These are phyloP conservation scores for Funneliformis caledonium DNA, from an alignment of 371 early-diverging fungal species.

Conservation along the genomic window DNA sequence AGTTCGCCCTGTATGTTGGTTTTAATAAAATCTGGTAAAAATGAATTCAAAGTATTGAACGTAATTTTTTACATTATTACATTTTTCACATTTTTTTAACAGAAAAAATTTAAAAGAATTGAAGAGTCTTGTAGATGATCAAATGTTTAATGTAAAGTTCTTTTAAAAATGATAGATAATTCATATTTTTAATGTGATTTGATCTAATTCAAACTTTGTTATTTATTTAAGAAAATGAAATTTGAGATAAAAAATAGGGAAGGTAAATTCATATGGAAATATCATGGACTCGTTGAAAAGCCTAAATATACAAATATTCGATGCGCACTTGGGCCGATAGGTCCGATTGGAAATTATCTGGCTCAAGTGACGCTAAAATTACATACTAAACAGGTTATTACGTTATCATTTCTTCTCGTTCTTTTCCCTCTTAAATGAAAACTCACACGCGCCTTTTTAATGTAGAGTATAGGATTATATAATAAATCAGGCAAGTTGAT, in stretches of 20 bases:
- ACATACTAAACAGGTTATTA: constrained; percentile 26
- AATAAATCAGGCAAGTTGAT: not conserved
- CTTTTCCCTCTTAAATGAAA: no score
- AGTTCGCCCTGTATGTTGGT: constrained; percentile 5
- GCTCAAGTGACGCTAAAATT: constrained; percentile 5
- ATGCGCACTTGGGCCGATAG: not conserved
- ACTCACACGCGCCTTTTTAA: not conserved
- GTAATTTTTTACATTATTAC: not conserved
- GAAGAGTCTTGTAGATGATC: not conserved
- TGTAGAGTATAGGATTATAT: not conserved
- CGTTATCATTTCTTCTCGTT: not conserved
- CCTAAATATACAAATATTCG: not conserved
- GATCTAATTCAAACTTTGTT: not conserved
- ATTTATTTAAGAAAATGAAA: not conserved
- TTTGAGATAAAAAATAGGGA: not conserved
- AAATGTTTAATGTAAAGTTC: constrained; percentile 17
- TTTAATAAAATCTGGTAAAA: not conserved
- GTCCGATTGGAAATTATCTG: not conserved
- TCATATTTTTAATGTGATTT: not conserved
- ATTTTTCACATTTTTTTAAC: not conserved
- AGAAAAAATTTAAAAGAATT: not conserved
- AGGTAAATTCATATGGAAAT: constrained; percentile 13
- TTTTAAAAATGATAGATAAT: not conserved
- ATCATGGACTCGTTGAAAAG: constrained; percentile 1
- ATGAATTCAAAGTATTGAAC: not conserved